Conservation (phyloP, 192 early-diverging fungal species). For the Kappamyces sp. region DNA sequence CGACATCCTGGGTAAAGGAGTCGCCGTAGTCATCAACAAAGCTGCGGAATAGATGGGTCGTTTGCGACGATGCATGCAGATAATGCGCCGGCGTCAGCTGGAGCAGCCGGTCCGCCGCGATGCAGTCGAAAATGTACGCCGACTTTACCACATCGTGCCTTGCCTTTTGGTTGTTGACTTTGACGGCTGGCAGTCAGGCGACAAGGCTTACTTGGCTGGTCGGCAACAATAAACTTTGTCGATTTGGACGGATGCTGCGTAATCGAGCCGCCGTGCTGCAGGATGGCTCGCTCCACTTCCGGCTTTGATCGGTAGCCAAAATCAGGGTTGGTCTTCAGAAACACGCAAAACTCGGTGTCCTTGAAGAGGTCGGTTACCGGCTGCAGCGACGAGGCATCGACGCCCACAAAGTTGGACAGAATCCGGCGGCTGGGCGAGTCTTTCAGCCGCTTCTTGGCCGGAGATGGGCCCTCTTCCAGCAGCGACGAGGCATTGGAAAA, state of each 20-base stretch:
- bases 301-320: constrained; percentile 48
- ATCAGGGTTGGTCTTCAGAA: constrained; percentile 30
- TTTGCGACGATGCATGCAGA: constrained; percentile 48
- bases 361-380: constrained; percentile 51
- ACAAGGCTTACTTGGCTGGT: constrained; percentile 21
- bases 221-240: constrained; percentile 47
- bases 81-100: constrained; percentile 62
- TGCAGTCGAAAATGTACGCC: constrained; percentile 60
- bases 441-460: constrained; percentile 4
- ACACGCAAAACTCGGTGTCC: constrained; percentile 54
- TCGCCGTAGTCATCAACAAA: constrained; percentile 67
- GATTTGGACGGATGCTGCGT: constrained; percentile 49
- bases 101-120: constrained; percentile 41
- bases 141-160: constrained; percentile 57
- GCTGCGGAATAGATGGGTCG: constrained; percentile 40
- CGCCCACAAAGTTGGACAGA: constrained; percentile 27
- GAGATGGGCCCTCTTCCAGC: background rate
- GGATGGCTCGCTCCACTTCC: constrained; percentile 54
- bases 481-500: constrained; percentile 3
- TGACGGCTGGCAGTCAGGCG: constrained; percentile 35
- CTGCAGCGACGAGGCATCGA: constrained; percentile 34
- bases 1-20: constrained; percentile 56
- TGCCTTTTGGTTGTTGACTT: constrained; percentile 46
- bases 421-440: constrained; percentile 15
- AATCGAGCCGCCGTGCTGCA: constrained; percentile 56